Percentiles rank a stretch among this genome's conserved stretches.
These are phyloP conservation scores for Agarophyton chilense DNA, from an alignment of 23 red algal genomes.

Conservation along the genomic window DNA sequence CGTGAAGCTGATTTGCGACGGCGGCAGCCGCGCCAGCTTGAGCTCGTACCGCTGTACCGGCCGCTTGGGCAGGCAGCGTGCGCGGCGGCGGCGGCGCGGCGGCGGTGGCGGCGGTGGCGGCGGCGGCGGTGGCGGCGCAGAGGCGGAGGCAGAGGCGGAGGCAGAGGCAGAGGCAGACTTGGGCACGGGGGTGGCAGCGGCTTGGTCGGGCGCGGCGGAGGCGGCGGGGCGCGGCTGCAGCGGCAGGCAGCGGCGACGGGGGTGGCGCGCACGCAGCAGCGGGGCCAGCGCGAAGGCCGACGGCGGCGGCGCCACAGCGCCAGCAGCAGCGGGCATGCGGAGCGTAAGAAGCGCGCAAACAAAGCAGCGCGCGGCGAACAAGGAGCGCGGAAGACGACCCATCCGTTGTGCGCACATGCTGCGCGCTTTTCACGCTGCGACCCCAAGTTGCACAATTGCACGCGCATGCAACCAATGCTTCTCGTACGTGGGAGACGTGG, in stretches of 20 bases:
- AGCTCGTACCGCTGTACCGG: neutral
- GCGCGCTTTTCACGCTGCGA: too few relatives aligned
- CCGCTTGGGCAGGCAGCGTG: conserved; percentile 1
- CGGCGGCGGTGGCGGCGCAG: neutral
- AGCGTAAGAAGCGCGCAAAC: neutral
- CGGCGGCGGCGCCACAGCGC: neutral
- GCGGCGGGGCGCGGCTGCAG: neutral
- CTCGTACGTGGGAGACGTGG: too few relatives aligned
- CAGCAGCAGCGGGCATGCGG: neutral
- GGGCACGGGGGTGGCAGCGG: neutral
- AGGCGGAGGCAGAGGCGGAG: neutral
- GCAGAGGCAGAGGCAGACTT: neutral
- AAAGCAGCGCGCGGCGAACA: neutral
- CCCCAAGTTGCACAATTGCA: too few relatives aligned
- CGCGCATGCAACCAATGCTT: too few relatives aligned
- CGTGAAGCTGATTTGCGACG: neutral
- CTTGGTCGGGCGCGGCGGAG: neutral
- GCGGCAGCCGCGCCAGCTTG: neutral
- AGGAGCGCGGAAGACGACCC: too few relatives aligned
- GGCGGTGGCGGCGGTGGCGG: neutral
- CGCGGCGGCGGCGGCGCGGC: neutral
- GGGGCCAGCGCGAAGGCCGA: neutral
- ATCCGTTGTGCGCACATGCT: too few relatives aligned
- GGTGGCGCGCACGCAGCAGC: neutral
- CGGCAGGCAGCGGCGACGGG: too few relatives aligned